Evolutionary conservation across 371 early-diverging fungal genomes (phyloP).

Genomic region (Rhizopus stolonifer): DNA sequence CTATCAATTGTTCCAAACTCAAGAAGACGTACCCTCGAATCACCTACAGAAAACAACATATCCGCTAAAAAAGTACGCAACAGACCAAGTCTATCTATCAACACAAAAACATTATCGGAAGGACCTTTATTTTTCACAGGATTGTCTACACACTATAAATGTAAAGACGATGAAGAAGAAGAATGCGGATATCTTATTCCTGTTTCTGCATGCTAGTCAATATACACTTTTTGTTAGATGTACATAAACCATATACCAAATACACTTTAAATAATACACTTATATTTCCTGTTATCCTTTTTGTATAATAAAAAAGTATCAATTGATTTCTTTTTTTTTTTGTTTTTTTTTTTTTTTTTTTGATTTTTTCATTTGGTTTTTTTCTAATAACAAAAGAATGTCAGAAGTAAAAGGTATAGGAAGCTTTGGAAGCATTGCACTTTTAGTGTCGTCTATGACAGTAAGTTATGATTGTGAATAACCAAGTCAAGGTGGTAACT

Average conservation of each 20-base stretch:
- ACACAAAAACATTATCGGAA: conserved; percentile 23
- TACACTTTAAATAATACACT: neutral
- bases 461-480: conserved; percentile 22
- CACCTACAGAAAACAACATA: conserved; percentile 4
- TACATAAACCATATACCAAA: neutral
- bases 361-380: neutral
- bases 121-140: conserved; percentile 32
- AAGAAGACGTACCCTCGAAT: conserved; percentile 22
- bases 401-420: conserved; percentile 33
- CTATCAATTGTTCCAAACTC: conserved; percentile 30
- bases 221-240: neutral
- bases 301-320: conserved; percentile 5
- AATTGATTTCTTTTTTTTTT: neutral
- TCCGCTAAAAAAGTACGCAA: conserved; percentile 10
- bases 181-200: conserved; percentile 27
- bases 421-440: conserved; percentile 35
- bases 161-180: conserved; percentile 26
- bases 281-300: neutral
- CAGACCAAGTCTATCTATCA: conserved; percentile 28
- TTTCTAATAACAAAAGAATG: conserved; percentile 3
- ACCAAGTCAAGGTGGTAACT: neutral
- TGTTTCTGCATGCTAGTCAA: conserved; percentile 13
- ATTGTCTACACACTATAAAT: conserved; percentile 35
- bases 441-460: conserved; percentile 46
- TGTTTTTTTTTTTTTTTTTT: neutral